These are phyloP conservation scores for Aspergillus puulaauensis DNA, from an alignment of 2,329 filamentous ascomycete species.

Conservation along the genomic window DNA sequence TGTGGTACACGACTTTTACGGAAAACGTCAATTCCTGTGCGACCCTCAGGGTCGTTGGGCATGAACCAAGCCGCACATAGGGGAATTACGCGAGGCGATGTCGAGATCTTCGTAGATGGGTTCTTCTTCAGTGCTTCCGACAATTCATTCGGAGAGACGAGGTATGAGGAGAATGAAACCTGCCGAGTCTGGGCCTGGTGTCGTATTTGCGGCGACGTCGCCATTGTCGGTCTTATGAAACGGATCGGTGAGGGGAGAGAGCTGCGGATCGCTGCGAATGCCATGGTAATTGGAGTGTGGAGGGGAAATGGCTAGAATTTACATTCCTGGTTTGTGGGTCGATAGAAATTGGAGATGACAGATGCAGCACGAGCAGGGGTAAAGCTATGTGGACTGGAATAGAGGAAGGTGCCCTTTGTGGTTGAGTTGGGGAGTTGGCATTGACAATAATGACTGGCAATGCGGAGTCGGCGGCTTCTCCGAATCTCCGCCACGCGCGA, in stretches of 20 bases:
- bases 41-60: conserved; percentile 75
- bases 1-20: conserved; percentile 79
- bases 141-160: conserved; percentile 83
- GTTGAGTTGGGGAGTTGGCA: conserved; percentile 5
- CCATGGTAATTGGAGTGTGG: conserved; percentile 29
- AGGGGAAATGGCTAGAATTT: conserved; percentile 20
- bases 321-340: conserved; percentile 24
- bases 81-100: conserved; percentile 79
- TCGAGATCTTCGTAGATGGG: conserved; percentile 73
- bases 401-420: background rate
- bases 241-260: conserved; percentile 24
- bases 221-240: conserved; percentile 28
- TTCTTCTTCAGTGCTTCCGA: conserved; percentile 79
- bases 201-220: conserved; percentile 22
- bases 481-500: conserved; percentile 2
- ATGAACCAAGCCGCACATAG: conserved; percentile 96
- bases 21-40: conserved; percentile 79
- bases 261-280: conserved; percentile 34
- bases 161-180: conserved; percentile 70
- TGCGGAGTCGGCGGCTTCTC: conserved; percentile 16
- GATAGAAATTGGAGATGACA: conserved; percentile 7
- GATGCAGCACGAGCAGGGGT: background rate
- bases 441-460: conserved; percentile 1
- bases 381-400: background rate
- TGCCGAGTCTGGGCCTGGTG: conserved; percentile 45